A percentile compares a stretch with the other conserved stretches of the same genome.
Conservation (phyloP, 2,329 filamentous ascomycete species). For the Chaetomiaceae sp. region DNA sequence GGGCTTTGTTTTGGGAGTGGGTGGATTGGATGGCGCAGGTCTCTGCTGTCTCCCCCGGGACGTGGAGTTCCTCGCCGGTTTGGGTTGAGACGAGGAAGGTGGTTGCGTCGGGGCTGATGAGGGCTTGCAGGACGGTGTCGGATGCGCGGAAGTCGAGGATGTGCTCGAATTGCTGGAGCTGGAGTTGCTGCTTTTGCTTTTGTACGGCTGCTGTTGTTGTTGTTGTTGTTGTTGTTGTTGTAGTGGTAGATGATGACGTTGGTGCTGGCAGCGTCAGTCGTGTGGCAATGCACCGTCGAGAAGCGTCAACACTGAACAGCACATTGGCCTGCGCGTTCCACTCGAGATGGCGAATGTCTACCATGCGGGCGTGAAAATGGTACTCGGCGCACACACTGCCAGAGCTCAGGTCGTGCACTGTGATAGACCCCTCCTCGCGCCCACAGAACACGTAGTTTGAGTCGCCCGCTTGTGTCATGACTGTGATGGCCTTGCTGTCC, state of each 20-base stretch:
- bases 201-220: conserved; percentile 4
- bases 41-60: neutral
- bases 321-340: conserved; percentile 18
- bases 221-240: neutral
- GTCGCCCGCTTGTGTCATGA: conserved; percentile 17
- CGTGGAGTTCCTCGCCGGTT: conserved; percentile 12
- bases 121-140: conserved; percentile 13
- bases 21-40: neutral
- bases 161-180: conserved; percentile 1
- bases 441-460: conserved; percentile 19
- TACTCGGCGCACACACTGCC: conserved; percentile 16
- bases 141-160: conserved; percentile 19
- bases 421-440: conserved; percentile 21
- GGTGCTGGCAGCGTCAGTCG: conserved; percentile 8
- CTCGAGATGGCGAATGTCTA: conserved; percentile 19
- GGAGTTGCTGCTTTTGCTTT: conserved; percentile 12
- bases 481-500: conserved; percentile 17
- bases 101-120: conserved; percentile 15
- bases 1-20: conserved; percentile 3
- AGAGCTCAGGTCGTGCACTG: conserved; percentile 17
- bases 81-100: conserved; percentile 15
- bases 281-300: conserved; percentile 14
- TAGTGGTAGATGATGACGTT: neutral
- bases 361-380: conserved; percentile 18
- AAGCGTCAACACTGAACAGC: conserved; percentile 19